These are phyloP conservation scores for Carex myosuroides DNA, from an alignment of 176 grass and related monocot species.

Conservation along the genomic window DNA sequence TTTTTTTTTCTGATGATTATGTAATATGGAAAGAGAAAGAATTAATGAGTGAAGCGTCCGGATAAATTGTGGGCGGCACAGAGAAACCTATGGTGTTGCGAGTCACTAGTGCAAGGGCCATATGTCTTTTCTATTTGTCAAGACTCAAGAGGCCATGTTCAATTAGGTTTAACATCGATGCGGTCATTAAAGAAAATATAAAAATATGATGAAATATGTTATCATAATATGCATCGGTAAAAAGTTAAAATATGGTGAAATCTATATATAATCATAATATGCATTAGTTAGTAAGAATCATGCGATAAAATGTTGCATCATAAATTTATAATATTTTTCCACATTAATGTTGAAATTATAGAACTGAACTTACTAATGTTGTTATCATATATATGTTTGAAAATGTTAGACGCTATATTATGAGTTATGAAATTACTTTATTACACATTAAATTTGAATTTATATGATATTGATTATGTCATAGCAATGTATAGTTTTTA, in stretches of 20 bases:
- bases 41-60: not conserved
- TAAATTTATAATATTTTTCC: too few relatives aligned
- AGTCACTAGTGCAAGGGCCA: not conserved
- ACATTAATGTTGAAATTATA: too few relatives aligned
- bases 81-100: not conserved
- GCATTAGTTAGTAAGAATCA: not conserved
- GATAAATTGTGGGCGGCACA: not conserved
- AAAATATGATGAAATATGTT: too few relatives aligned
- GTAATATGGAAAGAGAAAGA: not conserved
- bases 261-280: too few relatives aligned
- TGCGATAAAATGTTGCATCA: not conserved
- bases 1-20: conserved; percentile 14
- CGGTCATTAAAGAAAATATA: too few relatives aligned
- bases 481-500: not conserved
- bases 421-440: not conserved
- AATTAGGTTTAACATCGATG: not conserved
- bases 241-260: too few relatives aligned
- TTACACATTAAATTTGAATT: too few relatives aligned
- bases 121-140: not conserved
- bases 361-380: not conserved
- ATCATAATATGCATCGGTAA: too few relatives aligned
- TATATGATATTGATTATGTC: not conserved
- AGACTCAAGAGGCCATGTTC: not conserved
- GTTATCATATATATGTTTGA: not conserved
- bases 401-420: not conserved